Percentiles rank a stretch among this genome's conserved stretches.
phyloP scores from a whole-genome alignment of 345 rosid species.

The Carallia pectinifolia region DNA sequence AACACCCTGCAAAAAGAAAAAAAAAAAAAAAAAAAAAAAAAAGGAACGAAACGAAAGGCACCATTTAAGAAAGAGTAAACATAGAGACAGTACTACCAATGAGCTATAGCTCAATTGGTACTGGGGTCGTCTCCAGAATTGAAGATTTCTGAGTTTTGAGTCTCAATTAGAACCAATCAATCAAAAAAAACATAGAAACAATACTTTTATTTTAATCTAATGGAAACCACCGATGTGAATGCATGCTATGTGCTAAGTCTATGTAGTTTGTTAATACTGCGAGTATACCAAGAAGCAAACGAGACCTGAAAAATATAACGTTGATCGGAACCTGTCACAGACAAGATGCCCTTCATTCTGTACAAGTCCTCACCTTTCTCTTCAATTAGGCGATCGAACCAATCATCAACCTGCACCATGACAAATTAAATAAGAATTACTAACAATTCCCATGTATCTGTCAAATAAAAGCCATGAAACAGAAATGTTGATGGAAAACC shows the following conservation, averaged over 20 bases:
- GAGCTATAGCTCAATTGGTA: too few species aligned
- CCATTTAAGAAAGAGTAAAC: not conserved
- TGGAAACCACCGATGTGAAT: too few species aligned
- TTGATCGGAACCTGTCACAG: slow-evolving; percentile 43
- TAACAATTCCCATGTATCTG: not conserved
- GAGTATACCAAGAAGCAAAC: not conserved
- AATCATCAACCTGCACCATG: slow-evolving; percentile 60
- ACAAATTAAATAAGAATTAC: slow-evolving; percentile 7
- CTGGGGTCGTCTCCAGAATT: too few species aligned
- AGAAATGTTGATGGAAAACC: too few species aligned
- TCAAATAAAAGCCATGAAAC: too few species aligned
- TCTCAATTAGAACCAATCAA: too few species aligned
- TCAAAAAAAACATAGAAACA: not conserved
- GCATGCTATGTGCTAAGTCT: too few species aligned
- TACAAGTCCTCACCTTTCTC: slow-evolving; percentile 73
- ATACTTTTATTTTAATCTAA: not conserved
- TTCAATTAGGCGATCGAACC: slow-evolving; percentile 67
- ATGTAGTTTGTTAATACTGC: too few species aligned
- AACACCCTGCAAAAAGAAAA: slow-evolving; percentile 40
- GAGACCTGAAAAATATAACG: slow-evolving; percentile 66
- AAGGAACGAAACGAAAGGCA: too few species aligned
- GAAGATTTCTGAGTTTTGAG: too few species aligned
- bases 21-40: not conserved
- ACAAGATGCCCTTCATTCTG: slow-evolving; percentile 68
- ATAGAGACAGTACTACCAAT: not conserved